These are phyloP conservation scores for Cercospora janseana DNA, from an alignment of 2,329 filamentous ascomycete genomes.

Conservation along the genomic window DNA sequence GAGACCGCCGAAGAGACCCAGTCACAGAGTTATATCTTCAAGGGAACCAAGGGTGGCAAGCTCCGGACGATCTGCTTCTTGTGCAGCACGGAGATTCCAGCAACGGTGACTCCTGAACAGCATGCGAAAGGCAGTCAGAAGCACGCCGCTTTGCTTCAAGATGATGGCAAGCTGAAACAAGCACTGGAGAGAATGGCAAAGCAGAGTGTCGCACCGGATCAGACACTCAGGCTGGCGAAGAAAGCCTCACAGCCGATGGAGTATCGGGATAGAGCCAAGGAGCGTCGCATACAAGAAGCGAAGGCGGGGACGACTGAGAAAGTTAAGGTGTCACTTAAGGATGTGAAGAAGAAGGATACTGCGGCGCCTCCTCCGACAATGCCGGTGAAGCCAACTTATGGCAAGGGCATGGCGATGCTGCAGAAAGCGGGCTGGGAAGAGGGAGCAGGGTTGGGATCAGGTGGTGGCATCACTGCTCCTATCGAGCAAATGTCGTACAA, in stretches of 20 bases:
- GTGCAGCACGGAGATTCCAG: slow-evolving; percentile 26
- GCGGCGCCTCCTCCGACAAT: slow-evolving; percentile 5
- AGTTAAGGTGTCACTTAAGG: slow-evolving; percentile 30
- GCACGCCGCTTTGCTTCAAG: slow-evolving; percentile 56
- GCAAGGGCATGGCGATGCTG: slow-evolving; percentile 47
- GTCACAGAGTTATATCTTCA: slow-evolving; percentile 20
- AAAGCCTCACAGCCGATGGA: slow-evolving; percentile 14
- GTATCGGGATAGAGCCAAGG: slow-evolving; percentile 68
- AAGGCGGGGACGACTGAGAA: slow-evolving; percentile 33
- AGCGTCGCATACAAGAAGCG: slow-evolving; percentile 64
- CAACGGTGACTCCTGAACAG: slow-evolving; percentile 45
- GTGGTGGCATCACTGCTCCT: slow-evolving; percentile 60
- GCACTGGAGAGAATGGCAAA: slow-evolving; percentile 26
- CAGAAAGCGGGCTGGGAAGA: slow-evolving; percentile 71
- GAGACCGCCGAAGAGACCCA: slow-evolving; percentile 3
- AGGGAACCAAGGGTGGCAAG: slow-evolving; percentile 15
- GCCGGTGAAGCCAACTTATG: slow-evolving; percentile 37
- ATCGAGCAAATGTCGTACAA: slow-evolving; percentile 65
- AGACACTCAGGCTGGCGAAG: slow-evolving; percentile 24
- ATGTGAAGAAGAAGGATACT: slow-evolving; percentile 17
- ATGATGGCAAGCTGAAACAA: slow-evolving; percentile 46
- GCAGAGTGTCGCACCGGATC: slow-evolving; percentile 15
- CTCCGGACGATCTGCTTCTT: slow-evolving; percentile 29
- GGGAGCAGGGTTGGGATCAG: slow-evolving; percentile 63
- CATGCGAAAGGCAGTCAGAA: slow-evolving; percentile 60